Conservation (phyloP, 768 basidiomycete species). For the Russula sp. region DNA sequence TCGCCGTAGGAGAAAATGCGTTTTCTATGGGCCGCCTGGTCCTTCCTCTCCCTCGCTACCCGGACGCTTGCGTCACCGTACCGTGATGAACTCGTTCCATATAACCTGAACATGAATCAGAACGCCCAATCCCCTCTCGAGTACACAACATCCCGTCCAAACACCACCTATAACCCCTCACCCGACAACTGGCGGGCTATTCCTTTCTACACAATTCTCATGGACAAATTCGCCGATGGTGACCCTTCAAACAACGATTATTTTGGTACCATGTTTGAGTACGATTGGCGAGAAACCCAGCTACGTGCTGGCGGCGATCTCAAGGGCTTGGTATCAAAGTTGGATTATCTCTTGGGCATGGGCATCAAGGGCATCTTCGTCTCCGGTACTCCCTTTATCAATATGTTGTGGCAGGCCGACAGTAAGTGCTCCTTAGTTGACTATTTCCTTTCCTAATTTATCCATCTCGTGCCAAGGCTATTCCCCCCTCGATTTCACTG, state of each 20-base stretch:
- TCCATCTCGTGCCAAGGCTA: constrained; percentile 52
- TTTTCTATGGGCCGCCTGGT: constrained; percentile 38
- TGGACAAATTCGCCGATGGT: constrained; percentile 94
- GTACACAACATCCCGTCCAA: constrained; percentile 57
- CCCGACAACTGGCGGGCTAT: constrained; percentile 82
- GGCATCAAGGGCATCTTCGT: constrained; percentile 81
- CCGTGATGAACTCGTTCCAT: constrained; percentile 55
- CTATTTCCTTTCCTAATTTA: constrained; percentile 3
- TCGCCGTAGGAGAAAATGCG: constrained; percentile 6
- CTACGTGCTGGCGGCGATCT: constrained; percentile 87
- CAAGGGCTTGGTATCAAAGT: constrained; percentile 60
- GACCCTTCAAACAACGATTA: constrained; percentile 90
- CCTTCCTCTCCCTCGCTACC: constrained; percentile 36
- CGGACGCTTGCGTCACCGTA: constrained; percentile 57
- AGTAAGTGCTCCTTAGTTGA: constrained; percentile 46
- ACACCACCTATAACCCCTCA: constrained; percentile 66
- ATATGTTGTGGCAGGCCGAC: constrained; percentile 97
- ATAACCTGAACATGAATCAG: constrained; percentile 77
- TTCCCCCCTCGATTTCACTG: constrained; percentile 86
- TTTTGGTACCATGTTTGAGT: constrained; percentile 73
- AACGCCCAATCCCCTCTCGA: constrained; percentile 60
- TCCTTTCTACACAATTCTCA: constrained; percentile 73
- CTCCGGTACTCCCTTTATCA: constrained; percentile 87
- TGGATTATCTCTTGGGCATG: constrained; percentile 91
- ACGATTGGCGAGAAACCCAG: constrained; percentile 84